A percentile compares a stretch with the other conserved stretches of the same genome.
Conservation (phyloP, 345 rosid genomes). For the Cardamine resedifolia region DNA sequence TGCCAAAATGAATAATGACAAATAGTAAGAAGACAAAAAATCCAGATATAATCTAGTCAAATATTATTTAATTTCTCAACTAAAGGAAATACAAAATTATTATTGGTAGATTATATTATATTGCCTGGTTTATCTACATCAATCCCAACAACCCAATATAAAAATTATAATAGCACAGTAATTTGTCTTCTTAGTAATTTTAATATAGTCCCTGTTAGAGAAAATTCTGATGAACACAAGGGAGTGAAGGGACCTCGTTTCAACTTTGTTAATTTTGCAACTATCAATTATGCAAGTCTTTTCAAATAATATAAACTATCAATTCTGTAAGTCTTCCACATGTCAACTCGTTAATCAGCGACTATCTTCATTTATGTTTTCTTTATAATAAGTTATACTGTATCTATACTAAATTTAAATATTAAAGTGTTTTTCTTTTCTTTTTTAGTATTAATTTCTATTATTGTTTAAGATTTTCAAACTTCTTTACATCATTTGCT, state of each 20-base stretch:
- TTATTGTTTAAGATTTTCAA: background rate
- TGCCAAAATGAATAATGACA: conserved; percentile 4
- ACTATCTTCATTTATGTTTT: background rate
- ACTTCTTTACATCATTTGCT: conserved; percentile 26
- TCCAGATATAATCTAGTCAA: conserved; percentile 31
- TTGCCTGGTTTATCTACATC: conserved; percentile 15
- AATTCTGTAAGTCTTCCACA: conserved; percentile 10
- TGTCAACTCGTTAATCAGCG: conserved; percentile 11
- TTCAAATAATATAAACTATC: conserved; percentile 12
- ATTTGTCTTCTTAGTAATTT: conserved; percentile 4
- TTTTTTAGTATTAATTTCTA: background rate
- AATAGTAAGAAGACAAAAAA: conserved; percentile 20
- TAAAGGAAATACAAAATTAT: background rate
- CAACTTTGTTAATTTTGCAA: background rate
- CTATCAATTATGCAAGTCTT: conserved; percentile 28
- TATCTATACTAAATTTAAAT: background rate
- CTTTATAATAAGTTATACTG: background rate
- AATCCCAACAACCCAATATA: conserved; percentile 32
- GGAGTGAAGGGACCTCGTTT: background rate
- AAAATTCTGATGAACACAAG: conserved; percentile 4
- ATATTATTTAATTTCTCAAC: conserved; percentile 26
- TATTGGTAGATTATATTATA: conserved; percentile 5
- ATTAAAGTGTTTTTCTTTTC: background rate
- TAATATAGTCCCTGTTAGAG: background rate
- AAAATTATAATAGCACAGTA: background rate